A percentile compares a stretch with the other conserved stretches of the same genome.
Conservation (phyloP, 1,284 basidiomycete genomes). For the Cystobasidium sp. region DNA sequence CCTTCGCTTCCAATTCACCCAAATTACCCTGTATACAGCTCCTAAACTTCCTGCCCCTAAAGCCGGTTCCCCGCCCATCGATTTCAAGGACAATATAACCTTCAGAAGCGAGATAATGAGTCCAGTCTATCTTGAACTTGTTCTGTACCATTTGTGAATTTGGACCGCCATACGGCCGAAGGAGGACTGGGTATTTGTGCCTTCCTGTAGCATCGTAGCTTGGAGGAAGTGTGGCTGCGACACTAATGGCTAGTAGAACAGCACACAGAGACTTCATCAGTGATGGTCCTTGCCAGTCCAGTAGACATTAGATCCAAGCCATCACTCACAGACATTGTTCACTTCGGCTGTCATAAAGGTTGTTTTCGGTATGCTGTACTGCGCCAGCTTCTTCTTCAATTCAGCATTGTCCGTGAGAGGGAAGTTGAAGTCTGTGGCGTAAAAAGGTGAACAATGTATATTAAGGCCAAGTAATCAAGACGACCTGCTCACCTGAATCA, state of each 20-base stretch:
- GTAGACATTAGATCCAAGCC: conserved; percentile 1
- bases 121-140: conserved; percentile 76
- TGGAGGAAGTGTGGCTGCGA: conserved; percentile 85
- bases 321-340: conserved; percentile 61
- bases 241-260: conserved; percentile 70
- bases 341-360: conserved; percentile 72
- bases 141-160: conserved; percentile 75
- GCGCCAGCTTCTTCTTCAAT: conserved; percentile 70
- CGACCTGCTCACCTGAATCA: conserved; percentile 62
- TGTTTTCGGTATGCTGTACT: conserved; percentile 75
- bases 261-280: conserved; percentile 41
- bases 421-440: not conserved
- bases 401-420: conserved; percentile 70
- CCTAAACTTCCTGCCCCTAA: conserved; percentile 77
- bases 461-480: conserved; percentile 37
- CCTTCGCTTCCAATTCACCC: conserved; percentile 80
- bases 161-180: conserved; percentile 89
- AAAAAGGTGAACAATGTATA: not conserved
- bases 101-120: conserved; percentile 79
- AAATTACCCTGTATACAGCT: conserved; percentile 83
- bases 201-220: conserved; percentile 88
- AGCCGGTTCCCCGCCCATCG: conserved; percentile 87
- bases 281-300: not conserved
- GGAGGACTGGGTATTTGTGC: conserved; percentile 90
- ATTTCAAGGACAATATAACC: conserved; percentile 85